Evolutionary conservation across 31 red algal genomes (phyloP).

Genomic region (Bonnemaisonia californica): DNA sequence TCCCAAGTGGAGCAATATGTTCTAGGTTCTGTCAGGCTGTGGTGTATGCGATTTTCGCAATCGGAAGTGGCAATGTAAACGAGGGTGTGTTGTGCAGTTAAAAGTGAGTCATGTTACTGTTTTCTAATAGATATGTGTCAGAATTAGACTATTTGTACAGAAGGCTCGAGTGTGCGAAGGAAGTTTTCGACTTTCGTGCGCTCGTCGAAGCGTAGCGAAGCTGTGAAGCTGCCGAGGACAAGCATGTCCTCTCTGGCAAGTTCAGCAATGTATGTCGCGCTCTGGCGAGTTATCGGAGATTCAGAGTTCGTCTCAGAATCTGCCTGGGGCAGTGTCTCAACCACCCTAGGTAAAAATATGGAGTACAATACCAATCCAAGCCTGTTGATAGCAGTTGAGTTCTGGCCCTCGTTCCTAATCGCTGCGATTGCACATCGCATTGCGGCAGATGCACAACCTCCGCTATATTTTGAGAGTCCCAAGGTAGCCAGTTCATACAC

Average conservation of each 20-base stretch:
- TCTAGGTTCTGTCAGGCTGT: too few species aligned
- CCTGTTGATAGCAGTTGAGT: conserved; percentile 19
- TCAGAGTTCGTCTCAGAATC: neutral
- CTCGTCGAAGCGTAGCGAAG: conserved; percentile 26
- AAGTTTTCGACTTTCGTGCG: conserved; percentile 18
- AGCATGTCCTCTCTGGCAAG: conserved; percentile 33
- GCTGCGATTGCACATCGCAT: conserved; percentile 40
- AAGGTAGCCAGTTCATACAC: conserved; percentile 23
- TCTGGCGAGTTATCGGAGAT: neutral
- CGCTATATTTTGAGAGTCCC: conserved; percentile 4
- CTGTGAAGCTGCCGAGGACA: conserved; percentile 24
- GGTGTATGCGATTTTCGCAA: too few species aligned
- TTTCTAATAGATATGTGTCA: too few species aligned
- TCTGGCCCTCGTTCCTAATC: conserved; percentile 17
- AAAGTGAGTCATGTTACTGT: too few species aligned
- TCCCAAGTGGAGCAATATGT: too few species aligned
- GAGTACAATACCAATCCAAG: conserved; percentile 43
- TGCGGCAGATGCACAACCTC: conserved; percentile 22
- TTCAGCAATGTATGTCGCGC: conserved; percentile 32
- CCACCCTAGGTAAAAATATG: conserved; percentile 10
- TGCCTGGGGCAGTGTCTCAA: conserved; percentile 29
- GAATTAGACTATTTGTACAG: too few species aligned
- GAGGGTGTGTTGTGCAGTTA: too few species aligned
- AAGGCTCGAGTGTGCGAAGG: too few species aligned
- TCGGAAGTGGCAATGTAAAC: too few species aligned